Evolutionary conservation across 306 rosid species (phyloP), one percentile per base, ranked within the genome.

Genomic region (Lotus japonicus): DNA sequence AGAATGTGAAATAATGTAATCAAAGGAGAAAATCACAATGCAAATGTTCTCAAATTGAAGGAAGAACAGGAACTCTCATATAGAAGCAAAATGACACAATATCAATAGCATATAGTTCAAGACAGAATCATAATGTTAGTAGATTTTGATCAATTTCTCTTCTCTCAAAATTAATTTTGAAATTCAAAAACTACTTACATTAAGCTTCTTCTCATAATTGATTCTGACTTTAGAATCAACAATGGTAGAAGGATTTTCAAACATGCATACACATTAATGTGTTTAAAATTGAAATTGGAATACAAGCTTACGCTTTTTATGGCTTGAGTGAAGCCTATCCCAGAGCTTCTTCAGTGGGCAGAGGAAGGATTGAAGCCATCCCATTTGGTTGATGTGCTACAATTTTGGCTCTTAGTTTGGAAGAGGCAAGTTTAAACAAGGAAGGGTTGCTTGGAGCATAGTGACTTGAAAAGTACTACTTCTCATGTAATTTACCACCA

Each of bases 321-420:
- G 79, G 67, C 21, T 77, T 0, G 88, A 83, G 38, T 86, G 89
- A 3, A 86, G 78, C 5, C 90, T 88, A 79, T 61, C 68, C 92
- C 92, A 86, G 56, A 89, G 74, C 84, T 87, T 86, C 85, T 84
- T 89, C 81, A 89, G 13, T 0, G 92, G 92, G 59, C 77, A 79
- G 70, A 84, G 64, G 75, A 89, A 62, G 68, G 88, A 84, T 26
- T 15, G 76, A 66, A 89, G 64, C 88, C 89, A 79, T 18, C 85
- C 96, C 92, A 86, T 89, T 71, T 59, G 68, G 70, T 73, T 7
- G 61, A 61, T 45, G 36, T 60, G 59, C 31, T 64, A 42, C 23
- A n/a, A n/a, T 67, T 69, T 68, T 51, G 68, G 72, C 21, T 70
- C 72, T 73, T 44, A 72, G 63, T 71, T 68, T 53, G 70, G 65